Conservation (phyloP, 108 stramenopile species). For the Epipyxis sp. region DNA sequence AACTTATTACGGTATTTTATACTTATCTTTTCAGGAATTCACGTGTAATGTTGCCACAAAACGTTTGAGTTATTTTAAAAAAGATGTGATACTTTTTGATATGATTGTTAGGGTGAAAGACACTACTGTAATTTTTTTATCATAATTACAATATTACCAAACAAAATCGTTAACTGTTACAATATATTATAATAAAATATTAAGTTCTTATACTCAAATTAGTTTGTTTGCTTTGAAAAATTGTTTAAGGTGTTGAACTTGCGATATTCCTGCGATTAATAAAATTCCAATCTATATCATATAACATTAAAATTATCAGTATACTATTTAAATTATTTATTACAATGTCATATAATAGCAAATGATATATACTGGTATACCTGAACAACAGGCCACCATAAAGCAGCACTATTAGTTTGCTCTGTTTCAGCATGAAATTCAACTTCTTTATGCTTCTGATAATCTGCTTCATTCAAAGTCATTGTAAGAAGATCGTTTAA, state of each 20-base stretch:
- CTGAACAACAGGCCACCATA: slow-evolving; percentile 42
- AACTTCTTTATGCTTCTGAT: slow-evolving; percentile 44
- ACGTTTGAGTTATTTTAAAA: no score
- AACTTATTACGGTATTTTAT: no score
- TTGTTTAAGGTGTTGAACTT: slow-evolving; percentile 32
- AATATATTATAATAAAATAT: no score
- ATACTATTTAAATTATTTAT: not conserved
- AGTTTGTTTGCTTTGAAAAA: slow-evolving; percentile 39
- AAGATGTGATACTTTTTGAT: no score
- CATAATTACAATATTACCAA: no score
- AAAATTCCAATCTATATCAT: slow-evolving; percentile 32
- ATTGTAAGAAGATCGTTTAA: slow-evolving; percentile 33
- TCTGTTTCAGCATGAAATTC: slow-evolving; percentile 32
- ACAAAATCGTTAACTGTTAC: no score
- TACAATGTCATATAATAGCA: not conserved
- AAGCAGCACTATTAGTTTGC: slow-evolving; percentile 32
- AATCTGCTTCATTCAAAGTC: slow-evolving; percentile 43
- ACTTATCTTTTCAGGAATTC: no score
- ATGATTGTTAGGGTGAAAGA: no score
- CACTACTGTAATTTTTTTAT: no score
- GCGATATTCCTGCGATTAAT: slow-evolving; percentile 33
- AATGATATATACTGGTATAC: not conserved
- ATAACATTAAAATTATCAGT: not conserved
- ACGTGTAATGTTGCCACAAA: no score
- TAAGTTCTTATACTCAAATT: no score